Evolutionary conservation across 225 moss, liverwort and hornwort species (phyloP), one percentile per base, ranked within the genome.

Genomic region (Thuidium tamariscinum): DNA sequence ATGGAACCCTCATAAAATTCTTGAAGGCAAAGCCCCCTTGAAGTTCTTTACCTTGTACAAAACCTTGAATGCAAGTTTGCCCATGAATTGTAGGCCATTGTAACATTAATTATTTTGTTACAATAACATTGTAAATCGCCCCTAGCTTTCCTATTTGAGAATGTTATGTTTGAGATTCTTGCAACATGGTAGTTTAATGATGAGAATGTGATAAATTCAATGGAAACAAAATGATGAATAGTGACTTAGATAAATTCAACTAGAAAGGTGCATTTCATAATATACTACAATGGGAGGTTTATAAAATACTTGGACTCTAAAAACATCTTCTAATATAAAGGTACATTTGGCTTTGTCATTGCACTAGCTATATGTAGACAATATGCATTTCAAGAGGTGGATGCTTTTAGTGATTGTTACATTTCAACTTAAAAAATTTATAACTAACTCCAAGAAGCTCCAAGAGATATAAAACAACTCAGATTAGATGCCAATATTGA

Each of bases 351-450:
- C 3, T 27, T 39, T 70, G 1, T 16, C 16, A 70, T 5, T 42
- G 16, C 16, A 27, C 9, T 1, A 27, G 6, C 5, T 11, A 16
- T 26, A 4, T 39, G 4, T 5, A 39, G 13, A n/a, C 7, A 39
- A 2, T 68, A 2, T 15, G 26, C 26, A 42, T 26, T 42, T 42
- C 5, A 70, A 0, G 13, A 42, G 9, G 26, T 42, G 5, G 15
- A 14, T 0, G 0, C 5, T 70, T 42, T 0, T 16, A 5, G 13
- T 16, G 10, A 42, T 1, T 0, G 26, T 0, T 9, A 0, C 42
- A 42, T 70, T 42, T 27, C n/a, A 42, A 42, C 5, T 70, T 42
- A 5, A 26, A 16, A 5, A 42, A 14, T 8, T 26, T 2, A 5
- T 25, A 39, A 68, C 7, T 39, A 39, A 68, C 39, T 68, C 13